Conservation (phyloP, 371 early-diverging fungal genomes). For the Parasitella parasitica region DNA sequence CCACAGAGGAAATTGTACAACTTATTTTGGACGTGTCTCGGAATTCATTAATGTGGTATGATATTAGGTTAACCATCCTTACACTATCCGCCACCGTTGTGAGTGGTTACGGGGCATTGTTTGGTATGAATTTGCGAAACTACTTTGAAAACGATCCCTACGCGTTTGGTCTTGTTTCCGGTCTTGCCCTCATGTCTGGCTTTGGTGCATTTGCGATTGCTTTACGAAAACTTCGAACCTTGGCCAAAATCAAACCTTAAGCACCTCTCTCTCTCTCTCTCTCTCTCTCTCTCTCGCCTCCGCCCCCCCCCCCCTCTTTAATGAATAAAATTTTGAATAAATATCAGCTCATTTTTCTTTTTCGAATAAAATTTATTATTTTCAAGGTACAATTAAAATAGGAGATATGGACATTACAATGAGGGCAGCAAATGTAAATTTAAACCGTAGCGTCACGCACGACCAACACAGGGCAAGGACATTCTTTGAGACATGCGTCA, state of each 20-base stretch:
- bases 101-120: slow-evolving; percentile 66
- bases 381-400: background rate
- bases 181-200: slow-evolving; percentile 50
- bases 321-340: too few species aligned
- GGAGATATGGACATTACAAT: background rate
- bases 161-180: slow-evolving; percentile 66
- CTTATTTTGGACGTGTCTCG: slow-evolving; percentile 83
- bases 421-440: background rate
- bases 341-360: background rate
- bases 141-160: slow-evolving; percentile 69
- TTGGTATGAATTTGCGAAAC: slow-evolving; percentile 89
- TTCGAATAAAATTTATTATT: background rate
- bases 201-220: slow-evolving; percentile 37
- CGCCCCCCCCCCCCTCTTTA: too few species aligned
- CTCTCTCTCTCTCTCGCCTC: too few species aligned
- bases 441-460: slow-evolving; percentile 49
- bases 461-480: slow-evolving; percentile 53
- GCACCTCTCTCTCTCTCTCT: too few species aligned
- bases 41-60: slow-evolving; percentile 82
- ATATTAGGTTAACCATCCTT: slow-evolving; percentile 77
- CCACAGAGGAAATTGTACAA: slow-evolving; percentile 86
- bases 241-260: slow-evolving; percentile 33
- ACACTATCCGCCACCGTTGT: slow-evolving; percentile 71
- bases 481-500: slow-evolving; percentile 45
- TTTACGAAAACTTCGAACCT: slow-evolving; percentile 27